Conservation (phyloP, 371 early-diverging fungal species). For the Mortierella sp. region DNA sequence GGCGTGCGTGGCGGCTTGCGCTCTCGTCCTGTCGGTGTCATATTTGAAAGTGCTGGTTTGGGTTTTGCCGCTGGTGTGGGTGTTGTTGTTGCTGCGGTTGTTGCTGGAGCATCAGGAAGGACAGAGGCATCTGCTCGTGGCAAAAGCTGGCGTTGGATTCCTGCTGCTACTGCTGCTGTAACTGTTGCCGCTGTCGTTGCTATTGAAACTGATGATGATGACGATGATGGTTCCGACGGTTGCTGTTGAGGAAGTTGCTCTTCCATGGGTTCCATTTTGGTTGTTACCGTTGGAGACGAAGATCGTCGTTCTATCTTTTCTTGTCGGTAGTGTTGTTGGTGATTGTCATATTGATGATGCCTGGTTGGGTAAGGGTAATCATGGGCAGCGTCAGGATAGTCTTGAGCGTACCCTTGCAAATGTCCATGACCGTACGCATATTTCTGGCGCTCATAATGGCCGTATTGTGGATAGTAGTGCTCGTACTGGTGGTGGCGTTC, state of each 20-base stretch:
- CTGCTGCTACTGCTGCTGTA: not conserved
- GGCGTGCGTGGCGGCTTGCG: not conserved
- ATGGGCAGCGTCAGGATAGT: not conserved
- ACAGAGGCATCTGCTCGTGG: not conserved
- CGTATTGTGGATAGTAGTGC: not conserved
- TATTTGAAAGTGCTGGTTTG: not conserved
- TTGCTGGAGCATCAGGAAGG: not conserved
- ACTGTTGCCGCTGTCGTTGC: not conserved
- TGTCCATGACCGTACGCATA: not conserved
- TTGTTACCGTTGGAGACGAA: no score
- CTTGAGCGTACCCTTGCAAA: not conserved
- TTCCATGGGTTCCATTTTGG: no score
- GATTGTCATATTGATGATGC: not conserved
- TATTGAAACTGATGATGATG: not conserved
- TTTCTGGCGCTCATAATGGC: not conserved
- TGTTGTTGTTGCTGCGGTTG: not conserved
- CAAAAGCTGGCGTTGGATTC: not conserved
- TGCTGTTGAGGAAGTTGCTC: not conserved
- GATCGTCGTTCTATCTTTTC: no score
- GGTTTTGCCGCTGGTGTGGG: not conserved
- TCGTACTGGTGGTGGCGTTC: not conserved
- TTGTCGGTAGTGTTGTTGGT: not conserved
- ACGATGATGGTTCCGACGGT: not conserved
- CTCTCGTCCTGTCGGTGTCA: constrained; percentile 2
- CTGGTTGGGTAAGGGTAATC: not conserved